Percentiles rank a stretch among this genome's conserved stretches.
These are phyloP conservation scores for Francoa sonchifolia DNA, from an alignment of 441 rosid genomes.

Conservation along the genomic window DNA sequence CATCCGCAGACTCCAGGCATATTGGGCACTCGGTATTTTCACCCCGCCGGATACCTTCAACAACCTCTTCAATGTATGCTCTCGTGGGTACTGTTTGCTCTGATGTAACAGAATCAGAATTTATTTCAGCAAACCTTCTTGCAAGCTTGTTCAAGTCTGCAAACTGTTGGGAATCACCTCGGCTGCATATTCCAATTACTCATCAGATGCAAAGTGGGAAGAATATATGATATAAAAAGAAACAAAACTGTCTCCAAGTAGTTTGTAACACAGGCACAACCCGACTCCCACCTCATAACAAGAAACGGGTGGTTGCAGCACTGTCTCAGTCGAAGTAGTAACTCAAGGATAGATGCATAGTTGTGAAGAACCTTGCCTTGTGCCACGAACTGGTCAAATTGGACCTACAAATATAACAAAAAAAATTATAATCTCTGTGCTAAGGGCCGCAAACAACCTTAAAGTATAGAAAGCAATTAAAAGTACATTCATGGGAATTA, in stretches of 20 bases:
- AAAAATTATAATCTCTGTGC: too few relatives aligned
- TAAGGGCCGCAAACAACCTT: too few relatives aligned
- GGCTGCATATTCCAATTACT: slow-evolving; percentile 23
- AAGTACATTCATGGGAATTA: too few relatives aligned
- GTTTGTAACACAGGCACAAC: too few relatives aligned
- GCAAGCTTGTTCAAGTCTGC: slow-evolving; percentile 47
- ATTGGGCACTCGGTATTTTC: slow-evolving; percentile 53
- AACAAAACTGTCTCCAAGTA: too few relatives aligned
- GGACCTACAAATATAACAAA: slow-evolving; percentile 30
- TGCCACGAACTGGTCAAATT: slow-evolving; percentile 60
- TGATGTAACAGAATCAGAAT: slow-evolving; percentile 18
- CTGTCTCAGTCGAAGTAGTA: slow-evolving; percentile 57
- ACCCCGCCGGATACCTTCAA: slow-evolving; percentile 37
- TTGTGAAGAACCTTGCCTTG: slow-evolving; percentile 69
- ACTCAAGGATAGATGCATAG: slow-evolving; percentile 55
- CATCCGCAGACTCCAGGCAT: slow-evolving; percentile 58
- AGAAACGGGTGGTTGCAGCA: slow-evolving; percentile 74
- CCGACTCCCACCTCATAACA: slow-evolving; percentile 43
- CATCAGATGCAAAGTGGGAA: too few relatives aligned
- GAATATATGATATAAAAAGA: too few relatives aligned
- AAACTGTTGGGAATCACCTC: slow-evolving; percentile 38
- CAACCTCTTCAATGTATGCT: slow-evolving; percentile 45
- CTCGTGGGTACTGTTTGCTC: slow-evolving; percentile 24
- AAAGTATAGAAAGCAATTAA: too few relatives aligned
- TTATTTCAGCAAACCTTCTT: slow-evolving; percentile 41